Conservation (phyloP, 352 stramenopile genomes). For the Globisporangium orthogonon region DNA sequence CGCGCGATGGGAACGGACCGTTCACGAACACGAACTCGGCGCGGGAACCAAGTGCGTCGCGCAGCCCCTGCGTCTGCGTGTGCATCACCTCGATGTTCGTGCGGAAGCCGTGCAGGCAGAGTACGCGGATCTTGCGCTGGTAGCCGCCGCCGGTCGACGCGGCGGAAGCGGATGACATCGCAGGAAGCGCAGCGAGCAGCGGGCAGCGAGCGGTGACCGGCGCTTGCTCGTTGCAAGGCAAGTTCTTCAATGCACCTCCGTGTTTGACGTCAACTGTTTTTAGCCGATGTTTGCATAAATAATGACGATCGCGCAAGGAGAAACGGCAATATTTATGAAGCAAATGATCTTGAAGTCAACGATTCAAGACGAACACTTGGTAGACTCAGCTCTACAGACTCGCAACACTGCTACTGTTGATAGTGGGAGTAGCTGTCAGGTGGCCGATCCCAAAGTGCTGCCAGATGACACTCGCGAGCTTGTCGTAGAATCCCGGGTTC, state of each 20-base stretch:
- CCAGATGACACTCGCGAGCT: constrained; percentile 11
- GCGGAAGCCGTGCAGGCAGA: constrained; percentile 53
- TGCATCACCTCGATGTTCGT: constrained; percentile 46
- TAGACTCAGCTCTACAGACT: background rate
- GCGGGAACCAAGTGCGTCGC: constrained; percentile 20
- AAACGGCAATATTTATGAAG: background rate
- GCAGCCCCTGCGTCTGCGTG: constrained; percentile 37
- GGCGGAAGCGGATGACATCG: background rate
- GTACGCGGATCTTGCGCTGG: constrained; percentile 28
- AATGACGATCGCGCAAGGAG: background rate
- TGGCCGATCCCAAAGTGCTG: constrained; percentile 9
- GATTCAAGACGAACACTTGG: background rate
- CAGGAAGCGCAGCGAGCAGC: background rate
- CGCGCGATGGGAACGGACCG: constrained; percentile 19
- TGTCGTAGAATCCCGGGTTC: constrained; percentile 16
- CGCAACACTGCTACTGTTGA: background rate
- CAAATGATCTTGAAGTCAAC: background rate
- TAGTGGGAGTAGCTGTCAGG: too few species aligned
- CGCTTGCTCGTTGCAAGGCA: background rate
- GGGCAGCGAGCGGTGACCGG: background rate
- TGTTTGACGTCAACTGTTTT: constrained; percentile 7
- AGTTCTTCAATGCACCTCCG: background rate
- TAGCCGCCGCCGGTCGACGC: background rate
- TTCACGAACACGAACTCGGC: constrained; percentile 45
- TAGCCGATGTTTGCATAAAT: background rate